These are phyloP conservation scores for Fomitiporia mediterranea DNA, from an alignment of 1,284 basidiomycete species.

Conservation along the genomic window DNA sequence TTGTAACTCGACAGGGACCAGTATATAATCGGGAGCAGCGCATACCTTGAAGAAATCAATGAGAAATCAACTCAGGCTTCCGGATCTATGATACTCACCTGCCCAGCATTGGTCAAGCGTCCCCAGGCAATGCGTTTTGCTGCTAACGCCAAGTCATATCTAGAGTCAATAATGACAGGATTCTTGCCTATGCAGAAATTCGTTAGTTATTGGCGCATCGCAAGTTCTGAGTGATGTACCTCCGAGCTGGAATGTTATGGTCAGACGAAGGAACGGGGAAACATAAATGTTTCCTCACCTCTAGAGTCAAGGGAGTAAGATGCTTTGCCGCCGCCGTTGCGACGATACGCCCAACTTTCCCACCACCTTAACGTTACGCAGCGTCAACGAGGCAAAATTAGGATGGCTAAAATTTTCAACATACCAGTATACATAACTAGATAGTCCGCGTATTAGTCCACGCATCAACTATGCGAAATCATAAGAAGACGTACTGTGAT, in stretches of 20 bases:
- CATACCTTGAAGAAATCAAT: conserved; percentile 30
- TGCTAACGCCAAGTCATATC: conserved; percentile 52
- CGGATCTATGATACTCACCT: conserved; percentile 38
- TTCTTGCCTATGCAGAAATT: conserved; percentile 65
- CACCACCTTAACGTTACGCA: conserved; percentile 50
- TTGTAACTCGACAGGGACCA: conserved; percentile 61
- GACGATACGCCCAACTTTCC: conserved; percentile 77
- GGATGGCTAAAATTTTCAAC: too few relatives aligned
- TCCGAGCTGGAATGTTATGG: conserved; percentile 28
- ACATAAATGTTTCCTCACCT: conserved; percentile 36
- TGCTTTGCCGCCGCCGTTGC: conserved; percentile 81
- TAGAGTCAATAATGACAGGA: conserved; percentile 75
- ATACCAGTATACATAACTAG: conserved; percentile 57
- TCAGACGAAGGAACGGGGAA: background rate
- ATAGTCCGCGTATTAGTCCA: background rate
- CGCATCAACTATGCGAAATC: conserved; percentile 9
- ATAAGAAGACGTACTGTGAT: conserved; percentile 59
- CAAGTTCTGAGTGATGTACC: conserved; percentile 20
- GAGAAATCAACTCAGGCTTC: background rate
- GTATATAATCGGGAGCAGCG: conserved; percentile 77
- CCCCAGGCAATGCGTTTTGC: conserved; percentile 76
- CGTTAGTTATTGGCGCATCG: conserved; percentile 22
- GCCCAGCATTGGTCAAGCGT: conserved; percentile 72
- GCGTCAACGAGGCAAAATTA: conserved; percentile 3
- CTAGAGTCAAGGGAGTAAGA: conserved; percentile 79